These are phyloP conservation scores for Penicillium sp. DNA, from an alignment of 2,329 filamentous ascomycete genomes.

Conservation along the genomic window DNA sequence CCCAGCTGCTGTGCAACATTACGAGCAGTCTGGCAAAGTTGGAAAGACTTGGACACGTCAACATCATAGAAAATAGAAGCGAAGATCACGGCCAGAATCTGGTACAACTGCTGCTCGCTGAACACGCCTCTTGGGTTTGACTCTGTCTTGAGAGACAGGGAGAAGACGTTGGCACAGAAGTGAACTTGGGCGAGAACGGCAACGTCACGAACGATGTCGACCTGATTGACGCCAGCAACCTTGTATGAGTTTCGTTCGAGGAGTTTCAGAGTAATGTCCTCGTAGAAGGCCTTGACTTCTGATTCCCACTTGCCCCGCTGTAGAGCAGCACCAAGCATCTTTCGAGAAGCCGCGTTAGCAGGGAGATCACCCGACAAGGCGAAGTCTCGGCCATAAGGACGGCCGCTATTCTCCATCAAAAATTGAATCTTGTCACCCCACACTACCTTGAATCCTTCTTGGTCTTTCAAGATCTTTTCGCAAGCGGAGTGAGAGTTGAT, in stretches of 20 bases:
- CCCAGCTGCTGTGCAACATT: constrained; percentile 52
- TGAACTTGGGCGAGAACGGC: constrained; percentile 56
- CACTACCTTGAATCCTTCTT: constrained; percentile 48
- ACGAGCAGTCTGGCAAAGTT: constrained; percentile 51
- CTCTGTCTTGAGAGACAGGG: constrained; percentile 56
- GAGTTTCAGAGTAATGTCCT: constrained; percentile 48
- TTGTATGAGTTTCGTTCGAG: constrained; percentile 48
- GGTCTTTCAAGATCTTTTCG: constrained; percentile 44
- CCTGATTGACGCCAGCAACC: constrained; percentile 46
- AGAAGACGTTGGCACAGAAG: constrained; percentile 57
- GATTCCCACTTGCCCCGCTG: constrained; percentile 49
- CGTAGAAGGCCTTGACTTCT: constrained; percentile 50
- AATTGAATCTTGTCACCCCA: constrained; percentile 50
- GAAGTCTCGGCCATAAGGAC: constrained; percentile 47
- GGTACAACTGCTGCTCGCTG: constrained; percentile 55
- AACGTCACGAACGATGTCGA: constrained; percentile 52
- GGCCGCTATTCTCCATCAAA: constrained; percentile 40
- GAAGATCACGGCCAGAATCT: constrained; percentile 55
- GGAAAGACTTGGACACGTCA: constrained; percentile 54
- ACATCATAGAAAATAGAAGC: constrained; percentile 57
- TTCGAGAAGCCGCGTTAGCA: constrained; percentile 44
- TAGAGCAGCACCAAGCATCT: constrained; percentile 45
- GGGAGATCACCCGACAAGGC: constrained; percentile 50
- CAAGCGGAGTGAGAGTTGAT: constrained; percentile 50
- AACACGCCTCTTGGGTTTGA: constrained; percentile 53